phyloP scores from a whole-genome alignment of 305 asterid genomes.

The Ruellia speciosa region DNA sequence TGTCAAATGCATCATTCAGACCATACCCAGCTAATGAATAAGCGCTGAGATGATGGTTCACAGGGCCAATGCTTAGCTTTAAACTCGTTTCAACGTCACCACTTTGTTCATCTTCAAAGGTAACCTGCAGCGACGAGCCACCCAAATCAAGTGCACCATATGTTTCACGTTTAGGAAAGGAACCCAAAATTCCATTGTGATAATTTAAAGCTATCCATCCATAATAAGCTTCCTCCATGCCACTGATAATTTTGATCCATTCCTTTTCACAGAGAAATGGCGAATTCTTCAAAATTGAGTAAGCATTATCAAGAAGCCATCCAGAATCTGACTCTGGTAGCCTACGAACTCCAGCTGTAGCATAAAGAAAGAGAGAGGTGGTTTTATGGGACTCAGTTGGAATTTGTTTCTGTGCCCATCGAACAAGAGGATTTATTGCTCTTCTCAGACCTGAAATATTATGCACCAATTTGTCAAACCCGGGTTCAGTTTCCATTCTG shows the following conservation, averaged over 20 bases:
- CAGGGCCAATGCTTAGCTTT: slow-evolving; percentile 44
- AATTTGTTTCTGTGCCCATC: slow-evolving; percentile 54
- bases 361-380: slow-evolving; percentile 52
- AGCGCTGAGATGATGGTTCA: slow-evolving; percentile 44
- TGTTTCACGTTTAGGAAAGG: slow-evolving; percentile 40
- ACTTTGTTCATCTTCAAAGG: slow-evolving; percentile 36
- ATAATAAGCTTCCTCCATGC: slow-evolving; percentile 56
- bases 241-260: slow-evolving; percentile 48
- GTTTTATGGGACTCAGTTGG: slow-evolving; percentile 35
- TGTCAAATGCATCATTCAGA: slow-evolving; percentile 57
- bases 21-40: slow-evolving; percentile 57
- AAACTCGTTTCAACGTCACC: slow-evolving; percentile 35
- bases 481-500: slow-evolving; percentile 94
- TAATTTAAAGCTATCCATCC: slow-evolving; percentile 62
- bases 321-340: slow-evolving; percentile 49
- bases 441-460: slow-evolving; percentile 53
- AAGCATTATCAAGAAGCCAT: slow-evolving; percentile 54
- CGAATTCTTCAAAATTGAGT: slow-evolving; percentile 36
- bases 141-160: slow-evolving; percentile 61
- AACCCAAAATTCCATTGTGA: slow-evolving; percentile 40
- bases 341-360: slow-evolving; percentile 61
- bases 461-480: slow-evolving; percentile 82
- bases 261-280: slow-evolving; percentile 43
- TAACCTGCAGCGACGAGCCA: slow-evolving; percentile 59
- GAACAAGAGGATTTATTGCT: slow-evolving; percentile 50